Evolutionary conservation across 495 filamentous ascomycete species (phyloP).

Genomic region (Lichina pygmaea): DNA sequence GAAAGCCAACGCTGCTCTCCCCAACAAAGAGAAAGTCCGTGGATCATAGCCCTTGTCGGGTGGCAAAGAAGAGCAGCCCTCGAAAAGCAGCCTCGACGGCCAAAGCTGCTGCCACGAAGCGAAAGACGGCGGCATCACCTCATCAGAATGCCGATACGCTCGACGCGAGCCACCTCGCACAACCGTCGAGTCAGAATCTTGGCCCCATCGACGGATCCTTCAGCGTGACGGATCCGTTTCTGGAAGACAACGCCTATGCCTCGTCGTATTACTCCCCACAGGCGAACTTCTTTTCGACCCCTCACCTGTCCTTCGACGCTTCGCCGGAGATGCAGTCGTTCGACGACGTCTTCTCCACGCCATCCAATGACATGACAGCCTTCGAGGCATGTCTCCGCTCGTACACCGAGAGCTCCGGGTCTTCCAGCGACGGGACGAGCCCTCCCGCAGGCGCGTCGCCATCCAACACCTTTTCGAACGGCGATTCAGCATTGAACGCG

Average conservation of each 20-base stretch:
- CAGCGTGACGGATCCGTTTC: no score
- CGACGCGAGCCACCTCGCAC: no score
- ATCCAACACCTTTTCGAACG: slow-evolving; percentile 12
- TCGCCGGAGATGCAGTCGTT: background rate
- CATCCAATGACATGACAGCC: background rate
- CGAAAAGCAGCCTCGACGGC: no score
- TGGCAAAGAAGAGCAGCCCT: no score
- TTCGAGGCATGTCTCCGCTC: background rate
- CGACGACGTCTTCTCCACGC: background rate
- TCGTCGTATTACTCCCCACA: slow-evolving; percentile 15
- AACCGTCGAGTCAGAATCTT: no score
- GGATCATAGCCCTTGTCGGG: no score
- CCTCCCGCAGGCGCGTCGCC: slow-evolving; percentile 7
- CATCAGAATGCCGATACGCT: no score
- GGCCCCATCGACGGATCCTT: no score
- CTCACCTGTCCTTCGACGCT: background rate
- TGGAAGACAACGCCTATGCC: slow-evolving; percentile 7
- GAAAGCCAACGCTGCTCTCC: no score
- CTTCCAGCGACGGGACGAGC: background rate
- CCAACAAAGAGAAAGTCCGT: no score
- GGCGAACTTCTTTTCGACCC: slow-evolving; percentile 4
- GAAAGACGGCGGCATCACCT: no score
- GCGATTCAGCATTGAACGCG: slow-evolving; percentile 22
- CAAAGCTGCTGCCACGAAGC: no score
- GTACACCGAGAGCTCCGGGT: background rate